Evolutionary conservation across 805 yeast species (phyloP).

Genomic region (Ogataea nitratoaversa): DNA sequence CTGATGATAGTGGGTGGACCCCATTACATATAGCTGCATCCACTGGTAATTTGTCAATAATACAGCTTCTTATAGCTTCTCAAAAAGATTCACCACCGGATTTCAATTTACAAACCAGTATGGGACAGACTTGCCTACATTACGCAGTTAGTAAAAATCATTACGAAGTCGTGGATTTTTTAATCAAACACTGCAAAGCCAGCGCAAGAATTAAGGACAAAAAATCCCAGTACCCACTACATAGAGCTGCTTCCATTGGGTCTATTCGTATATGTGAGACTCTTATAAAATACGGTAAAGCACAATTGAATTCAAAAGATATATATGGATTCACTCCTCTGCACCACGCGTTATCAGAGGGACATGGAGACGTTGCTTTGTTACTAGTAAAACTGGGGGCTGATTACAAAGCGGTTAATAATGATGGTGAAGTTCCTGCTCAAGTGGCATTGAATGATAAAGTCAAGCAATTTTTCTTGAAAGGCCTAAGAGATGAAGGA

Average conservation of each 20-base stretch:
- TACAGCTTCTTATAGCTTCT: constrained; percentile 43
- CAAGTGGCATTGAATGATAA: constrained; percentile 55
- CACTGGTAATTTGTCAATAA: constrained; percentile 55
- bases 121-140: constrained; percentile 73
- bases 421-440: constrained; percentile 51
- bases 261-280: constrained; percentile 50
- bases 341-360: constrained; percentile 90
- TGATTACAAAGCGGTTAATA: constrained; percentile 42
- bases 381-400: constrained; percentile 65
- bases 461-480: constrained; percentile 37
- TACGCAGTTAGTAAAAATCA: constrained; percentile 72
- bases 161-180: constrained; percentile 43
- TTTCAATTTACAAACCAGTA: constrained; percentile 52
- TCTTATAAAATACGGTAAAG: constrained; percentile 48
- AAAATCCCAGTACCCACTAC: constrained; percentile 62
- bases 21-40: constrained; percentile 82
- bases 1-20: constrained; percentile 84
- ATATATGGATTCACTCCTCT: constrained; percentile 77
- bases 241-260: constrained; percentile 82
- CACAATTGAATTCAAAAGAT: constrained; percentile 69
- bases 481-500: constrained; percentile 22
- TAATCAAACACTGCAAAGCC: constrained; percentile 54
- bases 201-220: constrained; percentile 64
- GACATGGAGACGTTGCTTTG: constrained; percentile 73
- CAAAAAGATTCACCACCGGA: constrained; percentile 50